Evolutionary conservation across 2,329 filamentous ascomycete species (phyloP).

Genomic region (Fusarium tjaetaba): DNA sequence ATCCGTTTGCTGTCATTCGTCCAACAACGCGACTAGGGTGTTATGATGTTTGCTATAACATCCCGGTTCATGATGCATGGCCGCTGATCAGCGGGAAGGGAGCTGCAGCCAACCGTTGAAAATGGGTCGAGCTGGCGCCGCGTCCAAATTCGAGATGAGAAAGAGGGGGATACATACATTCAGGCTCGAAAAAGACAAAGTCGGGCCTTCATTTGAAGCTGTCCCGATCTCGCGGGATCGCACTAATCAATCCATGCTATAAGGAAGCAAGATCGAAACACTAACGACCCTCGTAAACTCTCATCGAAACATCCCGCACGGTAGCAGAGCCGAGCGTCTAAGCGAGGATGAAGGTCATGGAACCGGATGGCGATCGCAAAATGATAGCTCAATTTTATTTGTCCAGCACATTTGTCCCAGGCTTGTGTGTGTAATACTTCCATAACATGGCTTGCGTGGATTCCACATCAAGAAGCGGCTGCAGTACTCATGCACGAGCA

Average conservation of each 20-base stretch:
- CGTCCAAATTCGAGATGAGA: background rate
- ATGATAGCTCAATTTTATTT: constrained; percentile 2
- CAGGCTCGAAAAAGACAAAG: background rate
- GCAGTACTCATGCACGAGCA: constrained; percentile 25
- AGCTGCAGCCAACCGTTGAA: constrained; percentile 21
- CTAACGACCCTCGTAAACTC: background rate
- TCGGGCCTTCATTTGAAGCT: background rate
- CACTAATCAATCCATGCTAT: background rate
- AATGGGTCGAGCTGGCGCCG: background rate
- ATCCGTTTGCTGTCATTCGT: constrained; percentile 7
- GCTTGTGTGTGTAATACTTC: background rate
- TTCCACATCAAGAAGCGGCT: constrained; percentile 20
- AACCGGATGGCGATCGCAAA: background rate
- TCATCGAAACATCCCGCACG: background rate
- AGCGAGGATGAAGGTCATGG: background rate
- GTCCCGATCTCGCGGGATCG: background rate
- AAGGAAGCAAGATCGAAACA: background rate
- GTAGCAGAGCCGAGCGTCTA: background rate
- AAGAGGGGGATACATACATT: background rate
- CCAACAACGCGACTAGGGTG: constrained; percentile 3
- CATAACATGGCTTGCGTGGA: constrained; percentile 1
- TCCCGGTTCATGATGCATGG: constrained; percentile 22
- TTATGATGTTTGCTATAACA: constrained; percentile 19
- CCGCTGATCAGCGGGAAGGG: constrained; percentile 19
- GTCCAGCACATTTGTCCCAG: background rate